A percentile compares a stretch with the other conserved stretches of the same genome.
These are phyloP conservation scores for Cryphonectria nitschkei DNA, from an alignment of 2,329 filamentous ascomycete genomes.

Conservation along the genomic window DNA sequence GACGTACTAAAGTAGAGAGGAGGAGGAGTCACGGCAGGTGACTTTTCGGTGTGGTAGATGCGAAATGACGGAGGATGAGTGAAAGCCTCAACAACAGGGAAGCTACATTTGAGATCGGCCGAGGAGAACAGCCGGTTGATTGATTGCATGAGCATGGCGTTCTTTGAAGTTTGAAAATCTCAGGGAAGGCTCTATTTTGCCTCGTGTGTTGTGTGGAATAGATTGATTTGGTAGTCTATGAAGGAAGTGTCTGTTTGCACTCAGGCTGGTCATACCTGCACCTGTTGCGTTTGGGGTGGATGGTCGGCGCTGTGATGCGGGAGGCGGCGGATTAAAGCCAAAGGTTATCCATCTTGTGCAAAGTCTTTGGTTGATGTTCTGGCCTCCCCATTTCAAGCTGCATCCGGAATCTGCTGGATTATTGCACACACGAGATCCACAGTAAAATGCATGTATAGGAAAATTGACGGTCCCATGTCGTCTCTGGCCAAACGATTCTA, in stretches of 20 bases:
- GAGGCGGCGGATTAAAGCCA: not conserved
- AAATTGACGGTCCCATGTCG: not conserved
- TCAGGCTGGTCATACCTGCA: not conserved
- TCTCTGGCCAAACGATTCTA: not conserved
- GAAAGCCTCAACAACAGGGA: slow-evolving; percentile 21
- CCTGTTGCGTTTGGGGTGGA: too few relatives aligned
- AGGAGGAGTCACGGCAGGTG: not conserved
- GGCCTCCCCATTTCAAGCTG: not conserved
- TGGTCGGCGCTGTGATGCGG: not conserved
- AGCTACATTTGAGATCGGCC: slow-evolving; percentile 25
- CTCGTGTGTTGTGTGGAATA: slow-evolving; percentile 5
- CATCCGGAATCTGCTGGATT: not conserved
- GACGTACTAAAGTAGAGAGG: slow-evolving; percentile 33
- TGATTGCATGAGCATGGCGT: slow-evolving; percentile 41
- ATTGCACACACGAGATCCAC: not conserved
- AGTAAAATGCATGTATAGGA: not conserved
- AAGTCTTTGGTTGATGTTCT: not conserved
- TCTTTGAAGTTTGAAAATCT: slow-evolving; percentile 27
- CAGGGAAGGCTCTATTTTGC: slow-evolving; percentile 13
- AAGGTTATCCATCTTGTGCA: not conserved
- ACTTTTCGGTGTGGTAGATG: not conserved
- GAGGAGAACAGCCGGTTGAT: slow-evolving; percentile 24
- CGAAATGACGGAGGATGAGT: not conserved
- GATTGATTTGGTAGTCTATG: not conserved
- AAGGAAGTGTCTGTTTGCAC: not conserved